Evolutionary conservation across 83 land plant species (phyloP), one percentile per base, ranked within the genome.

Genomic region (Diphasiastrum complanatum): DNA sequence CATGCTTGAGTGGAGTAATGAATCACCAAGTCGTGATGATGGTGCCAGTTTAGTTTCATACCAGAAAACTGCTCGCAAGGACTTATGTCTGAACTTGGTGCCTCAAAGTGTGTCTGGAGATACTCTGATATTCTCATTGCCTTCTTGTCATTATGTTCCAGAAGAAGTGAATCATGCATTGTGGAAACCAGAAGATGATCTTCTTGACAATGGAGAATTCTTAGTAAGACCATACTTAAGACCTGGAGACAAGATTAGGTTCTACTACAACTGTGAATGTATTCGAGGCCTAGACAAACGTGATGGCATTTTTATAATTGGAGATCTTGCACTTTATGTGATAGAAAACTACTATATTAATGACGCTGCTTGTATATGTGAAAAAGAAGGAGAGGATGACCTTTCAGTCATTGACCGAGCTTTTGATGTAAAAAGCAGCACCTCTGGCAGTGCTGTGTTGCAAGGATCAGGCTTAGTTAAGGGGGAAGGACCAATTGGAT

Each of bases 251-350:
- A 95, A 82, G 74, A 80, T 95, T 58, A 71, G 78, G 75, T 90
- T 76, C 51, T 77, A 75, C 35, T 95, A 95, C 52, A 95, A 95
- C 51, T 95, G 99, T 78, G 99, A 95, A 51, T 83, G 99, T 54
- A 95, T 95, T 60, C 84, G 86, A 22, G 99, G 95, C 4, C 83
- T 95, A 18, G 99, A 95, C 67, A 95, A 95, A 67, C 91, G 87
- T 62, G 99, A 90, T 76, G 99, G 99, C 10, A 82, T 95, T 33
- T 95, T 95, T 75, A 78, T 95, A 31, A 95, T 95, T 31, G 99
- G 99, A 32, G 99, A 90, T 29, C 75, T 78, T 8, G 82, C 78
- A 34, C 57, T 95, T 29, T 95, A 95, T 73, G 80, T 90, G 4
- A 95, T 95, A 60, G 97, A 95, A 60, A 86, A 90, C 50, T 95